Percentiles rank a stretch among this genome's conserved stretches.
phyloP scores from a whole-genome alignment of 805 yeast species.

The Wickerhamiella azyma region DNA sequence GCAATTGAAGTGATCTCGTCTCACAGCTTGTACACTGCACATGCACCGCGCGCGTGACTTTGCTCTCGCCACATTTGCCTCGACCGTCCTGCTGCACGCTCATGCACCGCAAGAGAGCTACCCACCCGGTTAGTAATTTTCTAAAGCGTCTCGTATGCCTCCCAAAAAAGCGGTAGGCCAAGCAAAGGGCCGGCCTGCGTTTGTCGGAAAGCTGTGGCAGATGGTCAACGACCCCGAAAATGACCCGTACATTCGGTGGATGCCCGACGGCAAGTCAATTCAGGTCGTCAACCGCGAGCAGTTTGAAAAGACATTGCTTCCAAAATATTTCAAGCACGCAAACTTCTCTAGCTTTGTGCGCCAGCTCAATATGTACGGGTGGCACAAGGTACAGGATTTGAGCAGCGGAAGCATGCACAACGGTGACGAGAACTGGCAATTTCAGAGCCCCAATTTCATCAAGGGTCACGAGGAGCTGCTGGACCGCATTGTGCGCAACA shows the following conservation, averaged over 20 bases:
- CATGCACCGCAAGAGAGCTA: neutral
- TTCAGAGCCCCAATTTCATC: constrained; percentile 67
- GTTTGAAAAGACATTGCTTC: constrained; percentile 73
- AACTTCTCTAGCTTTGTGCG: constrained; percentile 93
- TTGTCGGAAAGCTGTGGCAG: constrained; percentile 85
- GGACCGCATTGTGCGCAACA: constrained; percentile 72
- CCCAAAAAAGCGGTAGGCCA: constrained; percentile 6
- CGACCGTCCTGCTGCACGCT: neutral
- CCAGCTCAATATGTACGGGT: constrained; percentile 95
- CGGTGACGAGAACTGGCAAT: constrained; percentile 77
- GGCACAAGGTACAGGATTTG: constrained; percentile 96
- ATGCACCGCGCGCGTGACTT: too few relatives aligned
- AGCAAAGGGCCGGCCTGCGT: constrained; percentile 38
- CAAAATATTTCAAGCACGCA: constrained; percentile 87
- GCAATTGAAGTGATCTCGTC: too few relatives aligned
- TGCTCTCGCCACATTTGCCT: neutral
- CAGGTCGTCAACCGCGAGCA: constrained; percentile 70
- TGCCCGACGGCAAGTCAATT: constrained; percentile 71
- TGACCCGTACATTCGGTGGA: constrained; percentile 65
- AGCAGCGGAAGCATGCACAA: constrained; percentile 42
- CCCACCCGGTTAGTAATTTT: neutral
- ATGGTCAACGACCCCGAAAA: constrained; percentile 81
- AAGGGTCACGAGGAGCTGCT: constrained; percentile 70
- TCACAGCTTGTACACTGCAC: too few relatives aligned
- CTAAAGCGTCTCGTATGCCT: neutral